A percentile compares a stretch with the other conserved stretches of the same genome.
Evolutionary conservation across 2,329 filamentous ascomycete genomes (phyloP).

Genomic region (Verticillium zaregamsianum): DNA sequence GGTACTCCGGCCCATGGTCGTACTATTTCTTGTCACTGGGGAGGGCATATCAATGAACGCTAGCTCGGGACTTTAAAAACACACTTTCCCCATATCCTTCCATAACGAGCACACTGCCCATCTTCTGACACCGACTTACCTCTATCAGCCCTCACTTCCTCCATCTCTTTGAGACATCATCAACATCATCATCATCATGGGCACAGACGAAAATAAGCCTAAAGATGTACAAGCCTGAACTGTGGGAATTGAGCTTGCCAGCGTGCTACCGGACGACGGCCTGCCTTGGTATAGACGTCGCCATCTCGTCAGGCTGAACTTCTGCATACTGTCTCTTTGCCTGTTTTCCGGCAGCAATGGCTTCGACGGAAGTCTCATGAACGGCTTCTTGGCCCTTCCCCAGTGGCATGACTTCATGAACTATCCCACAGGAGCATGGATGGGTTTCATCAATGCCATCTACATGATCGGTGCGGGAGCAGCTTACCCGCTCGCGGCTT

Average conservation of each 20-base stretch:
- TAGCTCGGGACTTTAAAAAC: no score
- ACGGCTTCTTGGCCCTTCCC: conserved; percentile 37
- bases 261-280: conserved; percentile 15
- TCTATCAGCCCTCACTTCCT: neutral
- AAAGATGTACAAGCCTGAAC: neutral
- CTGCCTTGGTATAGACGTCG: conserved; percentile 35
- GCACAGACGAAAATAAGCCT: neutral
- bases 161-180: neutral
- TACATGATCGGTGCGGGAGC: conserved; percentile 57
- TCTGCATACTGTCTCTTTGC: conserved; percentile 28
- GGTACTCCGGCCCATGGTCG: neutral
- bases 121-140: neutral
- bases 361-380: conserved; percentile 36
- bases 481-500: conserved; percentile 52
- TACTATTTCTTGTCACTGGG: no score
- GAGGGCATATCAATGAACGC: no score
- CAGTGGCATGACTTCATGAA: conserved; percentile 44
- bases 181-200: no score
- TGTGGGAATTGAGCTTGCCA: neutral
- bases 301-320: conserved; percentile 38
- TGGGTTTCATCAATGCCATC: conserved; percentile 52
- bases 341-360: conserved; percentile 29
- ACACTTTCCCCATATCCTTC: neutral
- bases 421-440: conserved; percentile 34
- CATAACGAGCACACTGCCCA: neutral